Evolutionary conservation across 352 stramenopile genomes (phyloP), one percentile per base, ranked within the genome.

Genomic region (Phytopythium helicoides): DNA sequence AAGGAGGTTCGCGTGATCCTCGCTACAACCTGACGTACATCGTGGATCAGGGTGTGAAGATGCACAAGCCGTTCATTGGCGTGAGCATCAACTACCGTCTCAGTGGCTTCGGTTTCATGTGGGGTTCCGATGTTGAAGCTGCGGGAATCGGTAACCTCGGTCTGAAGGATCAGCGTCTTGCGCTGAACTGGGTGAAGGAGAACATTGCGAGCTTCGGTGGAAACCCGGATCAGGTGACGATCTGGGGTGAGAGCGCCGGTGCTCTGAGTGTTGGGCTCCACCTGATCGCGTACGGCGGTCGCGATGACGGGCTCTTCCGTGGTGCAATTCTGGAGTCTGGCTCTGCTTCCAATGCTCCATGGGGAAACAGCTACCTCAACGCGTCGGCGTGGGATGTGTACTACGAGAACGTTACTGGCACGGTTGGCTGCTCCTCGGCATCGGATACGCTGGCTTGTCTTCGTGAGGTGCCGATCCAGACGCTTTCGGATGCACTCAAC

Each of bases 171-270:
- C 89, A 97, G 57, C 60, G 74, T 16, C 66, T 89, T 8, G 86
- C 77, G 2, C 31, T 96, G 53, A 70, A 91, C 60, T 97, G 82
- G 78, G 69, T 97, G 37, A 70, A 94, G 42, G 59, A 79, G 28
- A 92, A 96, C 51, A 90, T 96, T 48, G 47, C 15, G 2, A 50
- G 62, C 35, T 96, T 97, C 64, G 89, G 89, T 4, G 87, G 86
- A 25, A 75, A 97, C 68, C 62, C 84, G 5, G 60, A 69, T 44
- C 64, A 73, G n/a, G 85, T 97, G 28, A 96, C 83, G 1, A 42
- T 97, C 14, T 96, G 94, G 67, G 89, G 89, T 6, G 86, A 97
- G 58, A 91, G 72, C 45, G 86, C 86, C 0, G 89, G 88, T 15
- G 76, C 67, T 23, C 68, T 23, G 31, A 73, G 55, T 65, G 55